Percentiles rank a stretch among this genome's conserved stretches.
Evolutionary conservation across 805 yeast species (phyloP).

Genomic region (Candida parachauliodes): DNA sequence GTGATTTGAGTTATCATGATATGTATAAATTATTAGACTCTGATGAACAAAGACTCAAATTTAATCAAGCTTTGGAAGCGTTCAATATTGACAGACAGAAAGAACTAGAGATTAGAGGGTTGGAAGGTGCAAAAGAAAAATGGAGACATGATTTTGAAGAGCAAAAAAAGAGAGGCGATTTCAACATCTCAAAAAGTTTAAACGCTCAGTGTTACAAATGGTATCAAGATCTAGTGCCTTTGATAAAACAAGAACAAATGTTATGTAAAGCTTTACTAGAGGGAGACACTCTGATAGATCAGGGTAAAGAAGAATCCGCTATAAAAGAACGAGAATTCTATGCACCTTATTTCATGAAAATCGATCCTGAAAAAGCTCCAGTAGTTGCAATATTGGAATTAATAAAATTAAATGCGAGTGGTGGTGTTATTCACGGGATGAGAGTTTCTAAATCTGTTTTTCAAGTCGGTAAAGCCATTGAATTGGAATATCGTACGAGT

Average conservation of each 20-base stretch:
- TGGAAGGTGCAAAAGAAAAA: conserved; percentile 80
- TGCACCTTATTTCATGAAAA: conserved; percentile 74
- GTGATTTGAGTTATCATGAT: conserved; percentile 52
- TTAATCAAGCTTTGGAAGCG: conserved; percentile 63
- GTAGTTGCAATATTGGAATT: conserved; percentile 83
- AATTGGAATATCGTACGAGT: conserved; percentile 77
- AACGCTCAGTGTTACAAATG: conserved; percentile 81
- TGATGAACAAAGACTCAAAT: conserved; percentile 42
- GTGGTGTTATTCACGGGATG: conserved; percentile 77
- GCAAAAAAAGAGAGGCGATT: conserved; percentile 54
- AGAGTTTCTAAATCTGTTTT: conserved; percentile 78
- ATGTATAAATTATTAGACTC: conserved; percentile 51
- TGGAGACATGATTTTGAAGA: conserved; percentile 85
- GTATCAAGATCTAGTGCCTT: conserved; percentile 72
- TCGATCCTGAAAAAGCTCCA: conserved; percentile 75
- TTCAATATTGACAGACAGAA: conserved; percentile 76
- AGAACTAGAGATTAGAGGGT: conserved; percentile 69
- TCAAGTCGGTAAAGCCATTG: conserved; percentile 79
- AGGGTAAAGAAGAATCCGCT: conserved; percentile 18
- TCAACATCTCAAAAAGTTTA: conserved; percentile 39
- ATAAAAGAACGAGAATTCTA: conserved; percentile 48
- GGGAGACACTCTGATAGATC: conserved; percentile 18
- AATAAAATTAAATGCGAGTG: conserved; percentile 67
- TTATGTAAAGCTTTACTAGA: conserved; percentile 47
- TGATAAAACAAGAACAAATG: conserved; percentile 62